Evolutionary conservation across 148 eudicot species (phyloP).

Genomic region (Mesembryanthemum crystallinum): DNA sequence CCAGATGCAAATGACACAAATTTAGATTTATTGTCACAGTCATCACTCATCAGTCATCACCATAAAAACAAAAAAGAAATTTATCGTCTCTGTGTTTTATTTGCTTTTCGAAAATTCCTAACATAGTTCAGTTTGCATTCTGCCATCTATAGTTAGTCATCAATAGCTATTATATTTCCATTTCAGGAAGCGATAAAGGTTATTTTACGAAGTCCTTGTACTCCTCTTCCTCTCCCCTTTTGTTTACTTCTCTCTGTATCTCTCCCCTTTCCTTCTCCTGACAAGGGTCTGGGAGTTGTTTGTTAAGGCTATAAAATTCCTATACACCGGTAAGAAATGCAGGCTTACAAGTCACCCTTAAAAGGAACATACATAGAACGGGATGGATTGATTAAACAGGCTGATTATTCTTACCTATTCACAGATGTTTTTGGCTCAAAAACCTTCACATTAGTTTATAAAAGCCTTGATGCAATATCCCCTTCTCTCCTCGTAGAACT

Average conservation of each 20-base stretch:
- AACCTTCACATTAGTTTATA: neutral
- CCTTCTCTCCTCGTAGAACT: too few relatives aligned
- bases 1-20: neutral
- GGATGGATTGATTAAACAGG: neutral
- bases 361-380: neutral
- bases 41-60: too few relatives aligned
- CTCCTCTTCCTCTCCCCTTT: neutral
- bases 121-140: neutral
- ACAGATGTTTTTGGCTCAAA: neutral
- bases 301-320: neutral
- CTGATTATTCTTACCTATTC: neutral
- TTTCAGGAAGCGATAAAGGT: too few relatives aligned
- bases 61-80: too few relatives aligned
- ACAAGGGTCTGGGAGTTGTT: neutral
- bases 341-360: neutral
- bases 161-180: neutral
- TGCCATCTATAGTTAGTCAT: neutral
- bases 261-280: neutral
- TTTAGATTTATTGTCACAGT: too few relatives aligned
- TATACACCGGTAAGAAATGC: neutral
- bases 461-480: neutral
- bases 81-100: too few relatives aligned
- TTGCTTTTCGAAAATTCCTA: neutral
- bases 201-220: neutral
- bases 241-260: neutral